Percentiles rank a stretch among this genome's conserved stretches.
These are phyloP conservation scores for Paraconiothyrium brasiliense DNA, from an alignment of 2,329 filamentous ascomycete species.

Conservation along the genomic window DNA sequence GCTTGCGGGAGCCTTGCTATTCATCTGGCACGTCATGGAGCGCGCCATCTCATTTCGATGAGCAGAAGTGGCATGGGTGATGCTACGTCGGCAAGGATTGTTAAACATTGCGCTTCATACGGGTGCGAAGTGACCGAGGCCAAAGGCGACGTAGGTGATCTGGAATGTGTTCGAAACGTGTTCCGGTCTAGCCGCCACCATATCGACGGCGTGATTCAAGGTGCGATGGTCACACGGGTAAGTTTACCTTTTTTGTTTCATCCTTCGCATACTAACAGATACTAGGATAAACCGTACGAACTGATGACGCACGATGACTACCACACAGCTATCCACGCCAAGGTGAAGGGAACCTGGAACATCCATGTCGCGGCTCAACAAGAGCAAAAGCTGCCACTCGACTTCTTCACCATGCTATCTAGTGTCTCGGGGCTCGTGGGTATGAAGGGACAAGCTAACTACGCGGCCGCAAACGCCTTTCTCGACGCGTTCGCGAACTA, in stretches of 20 bases:
- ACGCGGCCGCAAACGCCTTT: conserved; percentile 16
- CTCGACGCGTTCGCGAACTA: conserved; percentile 31
- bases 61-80: not conserved
- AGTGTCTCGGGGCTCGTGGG: not conserved
- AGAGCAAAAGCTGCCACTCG: conserved; percentile 9
- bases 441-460: not conserved
- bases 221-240: conserved; percentile 36
- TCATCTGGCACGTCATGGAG: conserved; percentile 26
- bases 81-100: not conserved
- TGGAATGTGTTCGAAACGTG: not conserved
- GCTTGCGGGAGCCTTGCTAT: conserved; percentile 26
- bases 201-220: conserved; percentile 41
- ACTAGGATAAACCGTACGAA: not conserved
- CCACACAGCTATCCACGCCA: conserved; percentile 16
- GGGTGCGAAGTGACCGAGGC: too few species aligned
- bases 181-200: not conserved
- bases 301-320: conserved; percentile 15
- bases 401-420: conserved; percentile 22
- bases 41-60: conserved; percentile 9
- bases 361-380: conserved; percentile 14
- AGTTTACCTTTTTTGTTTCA: too few species aligned
- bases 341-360: conserved; percentile 25
- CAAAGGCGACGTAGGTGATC: not conserved
- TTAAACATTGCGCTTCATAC: not conserved
- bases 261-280: too few species aligned